phyloP scores from a whole-genome alignment of 192 early-diverging fungal species.

The Coemansia sp. region DNA sequence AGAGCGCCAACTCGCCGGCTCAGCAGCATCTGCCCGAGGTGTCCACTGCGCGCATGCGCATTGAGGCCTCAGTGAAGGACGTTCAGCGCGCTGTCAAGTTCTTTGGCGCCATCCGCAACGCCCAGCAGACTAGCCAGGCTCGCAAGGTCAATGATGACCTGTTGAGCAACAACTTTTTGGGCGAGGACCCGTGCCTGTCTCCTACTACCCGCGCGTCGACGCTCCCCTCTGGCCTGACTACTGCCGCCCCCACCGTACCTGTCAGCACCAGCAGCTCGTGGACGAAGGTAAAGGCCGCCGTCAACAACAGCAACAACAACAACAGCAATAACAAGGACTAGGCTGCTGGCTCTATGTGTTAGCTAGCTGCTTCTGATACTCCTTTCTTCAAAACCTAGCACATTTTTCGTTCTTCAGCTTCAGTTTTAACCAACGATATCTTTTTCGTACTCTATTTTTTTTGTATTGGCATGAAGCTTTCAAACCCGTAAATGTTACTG shows the following conservation, averaged over 20 bases:
- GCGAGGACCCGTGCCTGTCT: slow-evolving; percentile 8
- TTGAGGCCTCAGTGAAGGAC: slow-evolving; percentile 51
- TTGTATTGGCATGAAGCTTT: not conserved
- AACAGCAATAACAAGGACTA: not conserved
- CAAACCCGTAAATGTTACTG: not conserved
- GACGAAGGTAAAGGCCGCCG: slow-evolving; percentile 38
- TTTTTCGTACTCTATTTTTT: not conserved
- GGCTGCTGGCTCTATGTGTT: not conserved
- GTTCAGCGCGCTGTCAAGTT: slow-evolving; percentile 47
- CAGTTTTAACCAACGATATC: not conserved
- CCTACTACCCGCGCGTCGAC: slow-evolving; percentile 18
- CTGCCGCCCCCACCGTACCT: slow-evolving; percentile 28
- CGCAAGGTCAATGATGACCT: not conserved
- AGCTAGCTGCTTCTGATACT: not conserved
- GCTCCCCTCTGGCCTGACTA: slow-evolving; percentile 30
- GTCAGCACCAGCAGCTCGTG: slow-evolving; percentile 51
- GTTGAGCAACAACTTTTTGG: slow-evolving; percentile 32
- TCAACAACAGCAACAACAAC: slow-evolving; percentile 23
- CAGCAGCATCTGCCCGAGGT: slow-evolving; percentile 55
- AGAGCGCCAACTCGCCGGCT: slow-evolving; percentile 49
- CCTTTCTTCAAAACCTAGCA: no score
- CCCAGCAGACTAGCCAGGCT: slow-evolving; percentile 23
- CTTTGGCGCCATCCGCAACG: slow-evolving; percentile 57
- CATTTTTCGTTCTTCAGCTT: not conserved
- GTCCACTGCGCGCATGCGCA: slow-evolving; percentile 46